These are phyloP conservation scores for Straminergon stramineum DNA, from an alignment of 225 moss, liverwort and hornwort species.

Conservation along the genomic window DNA sequence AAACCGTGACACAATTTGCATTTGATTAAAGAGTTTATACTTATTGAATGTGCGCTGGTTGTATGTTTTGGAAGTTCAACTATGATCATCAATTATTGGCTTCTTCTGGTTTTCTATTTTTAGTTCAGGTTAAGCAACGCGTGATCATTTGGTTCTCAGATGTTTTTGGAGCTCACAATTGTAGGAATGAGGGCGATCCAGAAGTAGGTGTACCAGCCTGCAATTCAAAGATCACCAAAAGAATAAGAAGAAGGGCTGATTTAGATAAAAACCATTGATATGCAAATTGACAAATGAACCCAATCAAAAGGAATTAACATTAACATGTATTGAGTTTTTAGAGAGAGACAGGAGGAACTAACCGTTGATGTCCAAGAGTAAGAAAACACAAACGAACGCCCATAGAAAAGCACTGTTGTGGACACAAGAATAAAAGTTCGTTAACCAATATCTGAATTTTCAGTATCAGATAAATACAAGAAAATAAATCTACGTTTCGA, in stretches of 20 bases:
- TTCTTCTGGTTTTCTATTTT: neutral
- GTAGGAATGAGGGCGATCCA: conserved; percentile 95
- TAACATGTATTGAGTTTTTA: neutral
- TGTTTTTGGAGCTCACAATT: conserved; percentile 34
- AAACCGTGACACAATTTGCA: neutral
- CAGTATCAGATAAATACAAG: neutral
- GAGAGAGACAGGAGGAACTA: neutral
- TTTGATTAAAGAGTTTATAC: neutral
- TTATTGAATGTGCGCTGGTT: neutral
- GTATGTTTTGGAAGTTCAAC: neutral
- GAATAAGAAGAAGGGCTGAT: neutral
- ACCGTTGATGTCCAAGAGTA: conserved; percentile 37
- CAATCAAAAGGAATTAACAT: neutral
- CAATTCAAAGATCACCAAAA: neutral
- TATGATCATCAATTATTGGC: neutral
- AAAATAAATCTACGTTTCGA: neutral
- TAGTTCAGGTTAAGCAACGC: neutral
- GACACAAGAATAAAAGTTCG: neutral
- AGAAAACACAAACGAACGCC: conserved; percentile 39
- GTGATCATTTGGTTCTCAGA: neutral
- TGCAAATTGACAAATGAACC: neutral
- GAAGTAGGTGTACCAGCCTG: conserved; percentile 97
- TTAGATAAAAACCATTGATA: neutral
- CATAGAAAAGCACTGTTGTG: conserved; percentile 22
- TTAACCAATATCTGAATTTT: neutral